Conservation (phyloP, 2,329 filamentous ascomycete species). For the Pleurostoma richardsiae region DNA sequence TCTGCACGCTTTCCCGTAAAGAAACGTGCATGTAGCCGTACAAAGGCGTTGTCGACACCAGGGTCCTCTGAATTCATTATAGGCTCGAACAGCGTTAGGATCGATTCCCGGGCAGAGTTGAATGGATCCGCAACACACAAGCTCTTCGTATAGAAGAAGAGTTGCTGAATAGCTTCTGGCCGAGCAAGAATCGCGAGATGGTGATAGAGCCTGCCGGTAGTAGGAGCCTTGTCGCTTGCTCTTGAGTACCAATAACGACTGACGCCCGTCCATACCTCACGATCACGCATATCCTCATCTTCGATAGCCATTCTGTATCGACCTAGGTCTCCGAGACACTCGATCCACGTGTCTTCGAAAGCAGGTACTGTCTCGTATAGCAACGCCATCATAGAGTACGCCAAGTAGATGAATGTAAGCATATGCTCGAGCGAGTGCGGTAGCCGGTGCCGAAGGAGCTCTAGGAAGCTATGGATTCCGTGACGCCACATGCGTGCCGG, state of each 20-base stretch:
- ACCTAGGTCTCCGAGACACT: too few relatives aligned
- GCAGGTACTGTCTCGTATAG: too few relatives aligned
- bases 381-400: too few relatives aligned
- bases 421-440: too few relatives aligned
- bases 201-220: slow-evolving; percentile 77
- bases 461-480: slow-evolving; percentile 81
- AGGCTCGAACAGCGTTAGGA: too few relatives aligned
- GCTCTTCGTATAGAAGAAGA: slow-evolving; percentile 68
- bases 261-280: slow-evolving; percentile 80
- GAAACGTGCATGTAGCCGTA: slow-evolving; percentile 62
- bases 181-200: too few relatives aligned
- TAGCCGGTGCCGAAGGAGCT: slow-evolving; percentile 67
- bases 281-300: slow-evolving; percentile 68
- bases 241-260: too few relatives aligned
- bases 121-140: slow-evolving; percentile 67
- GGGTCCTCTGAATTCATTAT: slow-evolving; percentile 30
- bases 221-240: too few relatives aligned
- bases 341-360: too few relatives aligned
- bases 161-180: slow-evolving; percentile 63
- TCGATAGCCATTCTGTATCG: slow-evolving; percentile 87
- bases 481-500: slow-evolving; percentile 92
- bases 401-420: too few relatives aligned
- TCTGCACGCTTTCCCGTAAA: slow-evolving; percentile 28
- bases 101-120: slow-evolving; percentile 60
- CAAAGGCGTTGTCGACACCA: slow-evolving; percentile 55